Base-by-base conservation (phyloP, 805 yeast genomes). In the Barnettozyma siamensis region DNA sequence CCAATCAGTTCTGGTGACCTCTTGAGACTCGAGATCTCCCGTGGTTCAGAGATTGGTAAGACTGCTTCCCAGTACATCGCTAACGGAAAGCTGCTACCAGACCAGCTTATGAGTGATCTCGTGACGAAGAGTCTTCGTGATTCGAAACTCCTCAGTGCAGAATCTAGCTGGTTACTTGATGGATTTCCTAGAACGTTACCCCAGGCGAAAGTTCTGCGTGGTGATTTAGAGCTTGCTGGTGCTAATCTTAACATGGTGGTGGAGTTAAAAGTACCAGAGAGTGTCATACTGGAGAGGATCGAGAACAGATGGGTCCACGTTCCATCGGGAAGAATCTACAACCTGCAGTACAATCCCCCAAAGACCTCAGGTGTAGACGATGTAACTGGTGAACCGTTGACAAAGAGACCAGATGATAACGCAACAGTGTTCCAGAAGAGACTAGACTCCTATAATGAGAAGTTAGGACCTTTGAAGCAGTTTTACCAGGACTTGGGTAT, bases 291-390 rank as follows among this genome's bases (percentile, higher is more conserved):
- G 20, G 81, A 81, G 28, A 71, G 98, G 56, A 87, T 91, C 17
- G 84, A 83, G 52, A 83, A 86, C 46, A 65, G 97, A 50, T 88
- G 86, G 81, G 83, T 88, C 31, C 97, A 89, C 61, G 58, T 72
- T 12, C 78, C 85, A 0, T 84, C 95, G 39, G 97, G 97, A 0
- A 67, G 97, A 48, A 82, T 88, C 3, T 89, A 89, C 60, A 91
- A 86, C 59, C 59, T 85, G 48, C 79, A 86, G 41, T 89, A 88
- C 62, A 88, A 85, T 53, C 96, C 97, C 7, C 98, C 98, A 8
- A 82, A 82, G 53, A 73, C 71, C 2, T 78, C 88, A 0, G 94
- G 88, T 28, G 71, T 64, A 46, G 98, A 89, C 56, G 97, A 89
- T 59, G 55, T 88, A 2, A 89, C 98, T 0, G 96, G 96, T 1